Percentiles rank a stretch among this genome's conserved stretches.
Conservation (phyloP, 2,329 filamentous ascomycete species). For the Alternaria novae-zelandiae region DNA sequence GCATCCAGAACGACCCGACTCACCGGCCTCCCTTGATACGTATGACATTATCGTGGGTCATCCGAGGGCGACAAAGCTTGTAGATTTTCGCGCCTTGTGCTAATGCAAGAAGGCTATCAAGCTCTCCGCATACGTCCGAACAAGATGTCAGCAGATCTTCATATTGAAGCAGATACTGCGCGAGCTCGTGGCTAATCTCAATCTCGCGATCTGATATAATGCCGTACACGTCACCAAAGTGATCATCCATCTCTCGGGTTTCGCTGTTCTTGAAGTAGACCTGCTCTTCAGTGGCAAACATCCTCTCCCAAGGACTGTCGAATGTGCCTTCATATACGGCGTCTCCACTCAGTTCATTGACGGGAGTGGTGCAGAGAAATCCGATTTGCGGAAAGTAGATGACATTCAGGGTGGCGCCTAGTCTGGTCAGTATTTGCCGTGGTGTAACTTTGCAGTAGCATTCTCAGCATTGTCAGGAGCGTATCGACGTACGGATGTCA, state of each 20-base stretch:
- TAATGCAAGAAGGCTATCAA: slow-evolving; percentile 84
- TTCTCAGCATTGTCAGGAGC: no score
- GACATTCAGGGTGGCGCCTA: slow-evolving; percentile 67
- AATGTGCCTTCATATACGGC: slow-evolving; percentile 68
- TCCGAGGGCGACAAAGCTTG: slow-evolving; percentile 70
- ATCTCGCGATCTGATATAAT: slow-evolving; percentile 91
- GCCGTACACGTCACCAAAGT: slow-evolving; percentile 84
- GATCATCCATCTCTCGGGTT: slow-evolving; percentile 80
- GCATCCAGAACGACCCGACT: no score
- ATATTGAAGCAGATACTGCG: slow-evolving; percentile 71
- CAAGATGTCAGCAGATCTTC: slow-evolving; percentile 69
- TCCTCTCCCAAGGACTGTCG: slow-evolving; percentile 73
- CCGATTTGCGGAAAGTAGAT: slow-evolving; percentile 92
- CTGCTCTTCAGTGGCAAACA: slow-evolving; percentile 73
- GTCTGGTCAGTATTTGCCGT: background rate
- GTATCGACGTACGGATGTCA: no score
- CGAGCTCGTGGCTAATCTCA: slow-evolving; percentile 81
- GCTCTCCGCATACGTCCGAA: slow-evolving; percentile 84
- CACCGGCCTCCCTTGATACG: slow-evolving; percentile 76
- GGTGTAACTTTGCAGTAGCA: no score
- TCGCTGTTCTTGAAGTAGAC: slow-evolving; percentile 86
- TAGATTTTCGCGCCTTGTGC: slow-evolving; percentile 78
- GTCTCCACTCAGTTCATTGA: slow-evolving; percentile 64
- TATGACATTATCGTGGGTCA: slow-evolving; percentile 74
- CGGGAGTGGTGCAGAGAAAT: slow-evolving; percentile 78